phyloP scores from a whole-genome alignment of 2,329 filamentous ascomycete genomes.

The Ceratocystiopsis sp. region DNA sequence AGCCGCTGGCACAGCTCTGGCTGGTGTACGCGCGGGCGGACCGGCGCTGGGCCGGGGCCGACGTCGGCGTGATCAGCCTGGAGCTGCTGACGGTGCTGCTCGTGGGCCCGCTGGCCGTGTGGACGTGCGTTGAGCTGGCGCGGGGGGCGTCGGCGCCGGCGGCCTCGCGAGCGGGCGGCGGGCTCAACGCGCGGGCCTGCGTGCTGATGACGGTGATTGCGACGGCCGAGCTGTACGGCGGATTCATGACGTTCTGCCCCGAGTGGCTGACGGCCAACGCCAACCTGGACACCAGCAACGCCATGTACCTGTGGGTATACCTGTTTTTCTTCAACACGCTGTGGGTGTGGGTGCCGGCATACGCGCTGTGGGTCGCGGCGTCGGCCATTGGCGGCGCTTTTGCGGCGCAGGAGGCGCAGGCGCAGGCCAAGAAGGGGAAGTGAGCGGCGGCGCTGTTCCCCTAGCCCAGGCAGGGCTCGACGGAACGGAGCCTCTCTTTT shows the following conservation, averaged over 20 bases:
- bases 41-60: slow-evolving; percentile 43
- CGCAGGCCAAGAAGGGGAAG: slow-evolving; percentile 17
- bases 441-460: slow-evolving; percentile 4
- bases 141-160: slow-evolving; percentile 12
- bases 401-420: slow-evolving; percentile 18
- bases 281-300: slow-evolving; percentile 48
- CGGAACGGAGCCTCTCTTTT: too few relatives aligned
- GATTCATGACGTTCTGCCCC: slow-evolving; percentile 55
- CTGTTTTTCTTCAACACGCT: slow-evolving; percentile 52
- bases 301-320: slow-evolving; percentile 52
- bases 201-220: slow-evolving; percentile 49
- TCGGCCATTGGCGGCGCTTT: slow-evolving; percentile 39
- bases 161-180: slow-evolving; percentile 12
- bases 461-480: too few relatives aligned
- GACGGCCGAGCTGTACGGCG: slow-evolving; percentile 49
- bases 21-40: slow-evolving; percentile 53
- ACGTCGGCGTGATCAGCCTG: slow-evolving; percentile 44
- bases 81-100: slow-evolving; percentile 49
- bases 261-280: slow-evolving; percentile 47
- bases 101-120: slow-evolving; percentile 40
- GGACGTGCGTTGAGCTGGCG: slow-evolving; percentile 43
- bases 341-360: slow-evolving; percentile 48
- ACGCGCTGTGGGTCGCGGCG: slow-evolving; percentile 37
- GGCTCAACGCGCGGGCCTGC: slow-evolving; percentile 30
- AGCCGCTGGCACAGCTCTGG: slow-evolving; percentile 42